Evolutionary conservation across 2,329 filamentous ascomycete species (phyloP).

Genomic region (Aspergillus puulaauensis): DNA sequence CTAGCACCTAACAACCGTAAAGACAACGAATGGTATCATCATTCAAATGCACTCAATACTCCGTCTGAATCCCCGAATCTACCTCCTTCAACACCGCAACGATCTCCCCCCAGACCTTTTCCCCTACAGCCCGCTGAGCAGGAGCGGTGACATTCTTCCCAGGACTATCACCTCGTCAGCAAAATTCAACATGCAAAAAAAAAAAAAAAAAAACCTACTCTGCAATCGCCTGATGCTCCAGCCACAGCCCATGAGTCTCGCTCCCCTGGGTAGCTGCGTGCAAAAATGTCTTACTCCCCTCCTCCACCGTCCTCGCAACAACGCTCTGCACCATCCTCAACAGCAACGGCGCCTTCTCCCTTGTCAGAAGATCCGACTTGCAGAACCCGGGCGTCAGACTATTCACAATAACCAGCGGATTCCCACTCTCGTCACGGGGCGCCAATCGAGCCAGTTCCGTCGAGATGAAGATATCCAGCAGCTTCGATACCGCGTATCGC

Average conservation of each 20-base stretch:
- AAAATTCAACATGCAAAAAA: neutral
- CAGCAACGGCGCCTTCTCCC: conserved; percentile 13
- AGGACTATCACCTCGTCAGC: conserved; percentile 9
- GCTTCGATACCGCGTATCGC: conserved; percentile 16
- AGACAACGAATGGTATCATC: no score
- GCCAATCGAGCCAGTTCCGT: conserved; percentile 8
- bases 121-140: neutral
- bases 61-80: neutral
- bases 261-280: conserved; percentile 6
- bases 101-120: conserved; percentile 15
- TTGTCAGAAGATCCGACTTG: conserved; percentile 16
- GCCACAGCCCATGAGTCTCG: conserved; percentile 13
- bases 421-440: conserved; percentile 11
- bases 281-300: conserved; percentile 16
- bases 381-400: conserved; percentile 26
- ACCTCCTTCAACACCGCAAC: conserved; percentile 11
- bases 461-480: conserved; percentile 14
- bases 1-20: no score
- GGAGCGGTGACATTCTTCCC: conserved; percentile 6
- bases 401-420: conserved; percentile 19
- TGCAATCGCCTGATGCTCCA: conserved; percentile 12
- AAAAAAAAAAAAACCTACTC: conserved; percentile 9
- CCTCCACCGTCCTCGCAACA: conserved; percentile 9
- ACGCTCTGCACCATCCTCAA: conserved; percentile 11
- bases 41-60: neutral